Evolutionary conservation across 192 early-diverging fungal species (phyloP), one percentile per base, ranked within the genome.

Genomic region (Radiomyces spectabilis): DNA sequence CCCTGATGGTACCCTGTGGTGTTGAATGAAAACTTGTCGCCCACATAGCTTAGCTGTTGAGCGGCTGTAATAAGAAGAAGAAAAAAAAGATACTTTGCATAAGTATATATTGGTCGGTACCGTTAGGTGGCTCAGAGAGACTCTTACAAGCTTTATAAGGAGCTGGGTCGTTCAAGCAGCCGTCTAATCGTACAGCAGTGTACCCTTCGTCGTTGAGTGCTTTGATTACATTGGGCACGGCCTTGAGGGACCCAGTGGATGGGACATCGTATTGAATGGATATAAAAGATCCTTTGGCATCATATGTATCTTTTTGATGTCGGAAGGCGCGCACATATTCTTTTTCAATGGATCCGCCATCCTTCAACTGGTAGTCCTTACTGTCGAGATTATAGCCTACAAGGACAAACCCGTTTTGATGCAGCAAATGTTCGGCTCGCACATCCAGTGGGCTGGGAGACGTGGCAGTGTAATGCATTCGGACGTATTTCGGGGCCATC

Each of bases 191-290:
- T 21, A 74, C 72, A 58, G 68, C 66, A n/a, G 65, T 61, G 47
- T 70, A 74, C 7, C 46, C 63, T 32, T 74, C 57, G 9, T 58
- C 41, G 34, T 70, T 62, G 18, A 74, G 44, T 13, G 68, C 27
- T 0, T 53, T 30, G 31, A 74, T 59, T 32, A 69, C 56, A 1
- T 62, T 58, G n/a, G 59, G 59, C 21, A 74, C 29, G 12, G 72
- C 67, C 19, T 41, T 54, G 3, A 52, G 54, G 22, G 63, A 61
- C 0, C 64, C 60, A 1, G 72, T 66, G 15, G 49, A 55, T 7
- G 67, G 72, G 48, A 74, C 70, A 44, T 74, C 72, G 33, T 74
- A 74, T n/a, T 69, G 68, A 21, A 74, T 49, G 9, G 45, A 58
- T 10, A 74, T 37, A 29, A 66, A 74, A 1, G 67, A 66, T 0